Evolutionary conservation across 805 yeast species (phyloP).

Genomic region (Cyberlindnera sargentensis): DNA sequence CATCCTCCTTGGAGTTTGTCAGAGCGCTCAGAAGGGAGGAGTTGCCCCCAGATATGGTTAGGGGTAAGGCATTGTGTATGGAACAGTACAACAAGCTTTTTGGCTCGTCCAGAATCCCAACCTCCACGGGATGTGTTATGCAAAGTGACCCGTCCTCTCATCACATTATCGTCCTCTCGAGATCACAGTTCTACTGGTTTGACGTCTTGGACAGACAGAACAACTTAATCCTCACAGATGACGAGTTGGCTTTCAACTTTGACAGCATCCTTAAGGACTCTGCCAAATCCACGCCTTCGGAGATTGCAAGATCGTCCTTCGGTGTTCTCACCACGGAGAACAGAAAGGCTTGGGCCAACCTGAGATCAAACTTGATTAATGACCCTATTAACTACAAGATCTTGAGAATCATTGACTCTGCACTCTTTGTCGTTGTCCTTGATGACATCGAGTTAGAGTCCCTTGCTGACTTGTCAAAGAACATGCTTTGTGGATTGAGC

Average conservation of each 20-base stretch:
- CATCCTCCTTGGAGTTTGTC: constrained; percentile 72
- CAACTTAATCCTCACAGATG: constrained; percentile 66
- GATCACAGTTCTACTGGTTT: constrained; percentile 92
- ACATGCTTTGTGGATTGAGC: constrained; percentile 83
- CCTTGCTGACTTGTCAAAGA: constrained; percentile 64
- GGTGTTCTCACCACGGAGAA: constrained; percentile 90
- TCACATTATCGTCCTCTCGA: constrained; percentile 75
- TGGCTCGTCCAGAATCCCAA: constrained; percentile 85
- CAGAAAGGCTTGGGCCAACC: constrained; percentile 78
- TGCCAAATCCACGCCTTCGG: constrained; percentile 38
- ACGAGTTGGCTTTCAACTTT: constrained; percentile 68
- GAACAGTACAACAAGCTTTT: constrained; percentile 83
- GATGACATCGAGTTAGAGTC: constrained; percentile 65
- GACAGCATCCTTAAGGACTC: constrained; percentile 75
- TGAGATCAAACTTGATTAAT: constrained; percentile 46
- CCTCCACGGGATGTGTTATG: constrained; percentile 74
- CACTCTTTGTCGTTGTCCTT: constrained; percentile 74
- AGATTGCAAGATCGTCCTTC: constrained; percentile 75
- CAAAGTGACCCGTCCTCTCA: constrained; percentile 71
- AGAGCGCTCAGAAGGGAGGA: constrained; percentile 72
- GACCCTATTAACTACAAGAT: constrained; percentile 60
- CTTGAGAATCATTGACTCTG: constrained; percentile 67
- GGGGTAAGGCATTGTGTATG: constrained; percentile 74
- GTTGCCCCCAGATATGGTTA: constrained; percentile 61
- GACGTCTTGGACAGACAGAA: constrained; percentile 75